Evolutionary conservation across 2,329 filamentous ascomycete species (phyloP).

Genomic region (Sporothrix curviconia): DNA sequence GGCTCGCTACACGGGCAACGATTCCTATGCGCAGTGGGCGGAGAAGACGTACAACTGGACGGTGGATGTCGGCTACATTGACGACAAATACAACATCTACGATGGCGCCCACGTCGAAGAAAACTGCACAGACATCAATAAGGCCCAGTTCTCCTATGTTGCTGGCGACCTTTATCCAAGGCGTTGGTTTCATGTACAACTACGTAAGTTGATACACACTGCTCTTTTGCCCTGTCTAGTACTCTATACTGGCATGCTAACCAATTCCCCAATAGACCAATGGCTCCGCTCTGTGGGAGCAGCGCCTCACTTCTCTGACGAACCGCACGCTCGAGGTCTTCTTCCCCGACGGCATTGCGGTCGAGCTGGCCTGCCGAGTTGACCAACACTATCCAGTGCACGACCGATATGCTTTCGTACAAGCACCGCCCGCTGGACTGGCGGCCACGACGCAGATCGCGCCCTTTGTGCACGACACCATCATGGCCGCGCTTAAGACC

Average conservation of each 20-base stretch:
- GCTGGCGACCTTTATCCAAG: constrained; percentile 20
- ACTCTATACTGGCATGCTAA: too few species aligned
- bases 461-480: constrained; percentile 47
- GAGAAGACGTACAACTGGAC: constrained; percentile 69
- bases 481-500: constrained; percentile 50
- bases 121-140: constrained; percentile 49
- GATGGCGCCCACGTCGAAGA: constrained; percentile 53
- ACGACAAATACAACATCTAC: constrained; percentile 50
- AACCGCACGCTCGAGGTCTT: constrained; percentile 43
- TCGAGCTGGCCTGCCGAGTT: constrained; percentile 60
- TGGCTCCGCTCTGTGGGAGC: constrained; percentile 46
- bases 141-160: constrained; percentile 22
- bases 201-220: constrained; percentile 37
- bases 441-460: constrained; percentile 55
- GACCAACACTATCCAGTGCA: constrained; percentile 44
- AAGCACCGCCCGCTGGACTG: constrained; percentile 66
- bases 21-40: constrained; percentile 72
- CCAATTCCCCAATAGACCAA: constrained; percentile 36
- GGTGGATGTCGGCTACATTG: constrained; percentile 48
- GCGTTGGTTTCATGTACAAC: constrained; percentile 22
- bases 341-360: constrained; percentile 53
- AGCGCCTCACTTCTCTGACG: constrained; percentile 49
- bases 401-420: constrained; percentile 65
- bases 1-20: constrained; percentile 66
- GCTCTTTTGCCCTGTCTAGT: too few species aligned